Conservation (phyloP, 208 protist genomes). For the Histomonas meleagridis region DNA sequence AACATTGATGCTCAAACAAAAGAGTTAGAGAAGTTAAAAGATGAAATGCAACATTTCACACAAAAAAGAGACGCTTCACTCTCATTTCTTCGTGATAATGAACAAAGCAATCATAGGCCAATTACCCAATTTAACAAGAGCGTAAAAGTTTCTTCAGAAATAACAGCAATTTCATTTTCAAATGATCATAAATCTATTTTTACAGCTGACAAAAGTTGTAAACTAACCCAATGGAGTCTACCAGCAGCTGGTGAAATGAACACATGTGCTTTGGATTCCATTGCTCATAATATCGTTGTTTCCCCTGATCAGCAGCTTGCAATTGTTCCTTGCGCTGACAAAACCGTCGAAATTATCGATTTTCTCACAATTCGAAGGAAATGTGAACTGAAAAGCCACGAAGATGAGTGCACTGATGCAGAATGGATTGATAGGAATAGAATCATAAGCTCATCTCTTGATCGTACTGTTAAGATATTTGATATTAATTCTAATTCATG, state of each 20-base stretch:
- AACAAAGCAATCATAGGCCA: background rate
- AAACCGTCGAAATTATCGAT: background rate
- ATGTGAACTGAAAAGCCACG: background rate
- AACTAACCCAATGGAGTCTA: background rate
- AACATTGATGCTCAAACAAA: background rate
- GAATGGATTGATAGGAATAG: background rate
- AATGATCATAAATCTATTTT: background rate
- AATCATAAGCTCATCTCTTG: background rate
- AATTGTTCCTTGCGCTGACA: background rate
- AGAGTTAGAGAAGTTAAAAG: background rate
- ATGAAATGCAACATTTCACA: background rate
- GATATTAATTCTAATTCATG: background rate
- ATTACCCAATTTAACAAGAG: background rate
- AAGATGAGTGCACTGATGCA: background rate
- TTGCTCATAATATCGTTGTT: background rate
- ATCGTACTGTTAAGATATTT: background rate
- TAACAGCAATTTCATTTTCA: background rate
- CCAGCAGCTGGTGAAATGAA: background rate
- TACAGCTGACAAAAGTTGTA: background rate
- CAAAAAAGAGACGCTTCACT: background rate
- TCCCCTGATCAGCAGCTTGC: background rate
- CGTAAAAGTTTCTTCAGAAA: background rate
- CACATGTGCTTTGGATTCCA: background rate
- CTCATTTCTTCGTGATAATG: background rate
- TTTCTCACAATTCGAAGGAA: background rate